Conservation (phyloP, 176 grass and related monocot genomes). For the Aegilops longissima region DNA sequence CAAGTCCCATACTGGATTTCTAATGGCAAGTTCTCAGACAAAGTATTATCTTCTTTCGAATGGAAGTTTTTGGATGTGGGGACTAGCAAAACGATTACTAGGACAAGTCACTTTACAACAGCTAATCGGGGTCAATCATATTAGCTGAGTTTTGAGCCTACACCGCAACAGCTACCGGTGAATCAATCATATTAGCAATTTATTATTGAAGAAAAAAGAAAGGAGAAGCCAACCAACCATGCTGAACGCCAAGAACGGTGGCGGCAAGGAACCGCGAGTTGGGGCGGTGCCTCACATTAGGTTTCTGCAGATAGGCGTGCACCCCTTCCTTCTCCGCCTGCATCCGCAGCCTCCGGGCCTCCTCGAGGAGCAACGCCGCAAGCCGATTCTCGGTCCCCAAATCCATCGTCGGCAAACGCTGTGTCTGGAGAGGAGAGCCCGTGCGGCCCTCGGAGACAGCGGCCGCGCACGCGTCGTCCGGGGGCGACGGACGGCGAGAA, state of each 20-base stretch:
- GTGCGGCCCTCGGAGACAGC: no score
- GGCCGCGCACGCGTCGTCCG: no score
- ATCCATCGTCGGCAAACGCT: slow-evolving; percentile 35
- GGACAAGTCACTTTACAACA: neutral
- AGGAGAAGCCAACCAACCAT: slow-evolving; percentile 24
- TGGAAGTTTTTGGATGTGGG: neutral
- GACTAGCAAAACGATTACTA: neutral
- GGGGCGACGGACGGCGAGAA: neutral
- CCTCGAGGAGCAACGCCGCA: slow-evolving; percentile 56
- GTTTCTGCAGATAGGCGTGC: slow-evolving; percentile 42
- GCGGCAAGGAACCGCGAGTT: slow-evolving; percentile 71
- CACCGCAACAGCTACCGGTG: neutral
- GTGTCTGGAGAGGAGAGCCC: neutral
- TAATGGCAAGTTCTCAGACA: neutral
- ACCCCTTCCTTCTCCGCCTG: slow-evolving; percentile 62
- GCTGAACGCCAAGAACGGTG: slow-evolving; percentile 59
- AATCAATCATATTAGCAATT: neutral
- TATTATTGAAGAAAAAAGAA: neutral
- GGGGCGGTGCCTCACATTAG: slow-evolving; percentile 44
- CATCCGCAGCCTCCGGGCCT: slow-evolving; percentile 47
- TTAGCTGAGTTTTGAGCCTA: neutral
- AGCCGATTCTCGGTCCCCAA: slow-evolving; percentile 58
- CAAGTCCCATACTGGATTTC: neutral
- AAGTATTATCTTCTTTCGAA: neutral
- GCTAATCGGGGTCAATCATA: neutral